phyloP scores from a whole-genome alignment of 225 moss, liverwort and hornwort genomes.

The Climacium dendroides region DNA sequence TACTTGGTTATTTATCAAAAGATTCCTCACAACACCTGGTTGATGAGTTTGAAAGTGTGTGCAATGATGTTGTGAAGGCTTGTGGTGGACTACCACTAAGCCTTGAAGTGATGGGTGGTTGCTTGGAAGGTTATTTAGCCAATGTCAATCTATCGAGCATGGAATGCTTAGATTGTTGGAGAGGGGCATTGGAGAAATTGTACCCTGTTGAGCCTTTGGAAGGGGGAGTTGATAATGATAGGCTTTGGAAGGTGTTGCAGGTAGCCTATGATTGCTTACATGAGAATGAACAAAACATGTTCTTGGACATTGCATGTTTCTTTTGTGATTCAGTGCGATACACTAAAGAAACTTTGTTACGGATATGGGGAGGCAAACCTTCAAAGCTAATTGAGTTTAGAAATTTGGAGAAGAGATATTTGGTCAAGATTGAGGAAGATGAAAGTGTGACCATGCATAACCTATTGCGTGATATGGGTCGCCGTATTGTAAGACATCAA shows the following conservation, averaged over 20 bases:
- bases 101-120: not conserved
- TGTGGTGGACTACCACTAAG: not conserved
- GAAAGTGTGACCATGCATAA: too few species aligned
- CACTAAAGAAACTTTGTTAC: too few species aligned
- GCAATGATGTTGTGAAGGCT: not conserved
- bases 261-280: not conserved
- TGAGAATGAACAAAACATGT: not conserved
- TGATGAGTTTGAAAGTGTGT: not conserved
- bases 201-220: not conserved
- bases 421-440: too few species aligned
- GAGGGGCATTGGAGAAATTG: not conserved
- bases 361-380: too few species aligned
- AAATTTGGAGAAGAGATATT: too few species aligned
- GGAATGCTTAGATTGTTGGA: not conserved
- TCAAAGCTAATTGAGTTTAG: too few species aligned
- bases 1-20: not conserved
- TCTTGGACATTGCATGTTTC: too few species aligned
- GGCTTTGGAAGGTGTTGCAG: not conserved
- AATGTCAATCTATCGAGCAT: not conserved
- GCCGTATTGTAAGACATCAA: too few species aligned
- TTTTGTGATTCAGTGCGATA: accelerated
- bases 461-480: too few species aligned
- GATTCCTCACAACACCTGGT: accelerated
- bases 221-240: not conserved
- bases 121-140: not conserved